Base-by-base conservation (phyloP, 2,329 filamentous ascomycete species). In the Alternaria angustiovoidea region DNA sequence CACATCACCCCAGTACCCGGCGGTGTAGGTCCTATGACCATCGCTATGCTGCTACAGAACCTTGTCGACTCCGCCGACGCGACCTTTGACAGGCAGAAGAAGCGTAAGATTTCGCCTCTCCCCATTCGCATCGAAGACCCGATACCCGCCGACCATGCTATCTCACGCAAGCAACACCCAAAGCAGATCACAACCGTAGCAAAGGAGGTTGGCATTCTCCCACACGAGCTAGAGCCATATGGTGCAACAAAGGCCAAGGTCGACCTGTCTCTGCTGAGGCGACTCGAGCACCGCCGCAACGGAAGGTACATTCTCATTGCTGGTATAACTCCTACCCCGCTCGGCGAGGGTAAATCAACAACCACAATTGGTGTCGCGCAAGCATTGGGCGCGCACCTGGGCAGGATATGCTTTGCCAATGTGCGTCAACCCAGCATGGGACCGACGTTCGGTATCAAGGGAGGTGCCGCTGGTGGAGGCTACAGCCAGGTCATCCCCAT, bases 401-500 rank as follows among this genome's bases (percentile, higher is more conserved):
- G 91, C 68, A 91, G 91, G 59, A 86, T 98, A 68, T 91, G 91
- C 3, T 98, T 99, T 79, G 95, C 95, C 80, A 98, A 99, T 77
- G 95, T 99, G 51, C 89, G 95, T 62, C 95, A 99, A 78, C 95
- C 95, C 51, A 97, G 93, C 72, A 95, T 98, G 82, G 95, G 95
- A 5, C 95, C 95, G 57, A 99, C 95, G 0, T 99, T 99, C 78
- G 95, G 95, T 74, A 98, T 99, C 86, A 99, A 99, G 85, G 95
- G 95, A 64, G 95, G 95, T 73, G 95, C 95, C 61, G 95, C 95
- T 57, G 95, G 95, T 73, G 95, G 95, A 79, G 95, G 95, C 39
- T 99, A 98, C 87, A 97, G 93, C 79, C 95, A 99, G 80, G 95
- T 99, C 75, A 98, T 99, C 72, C 95, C 95, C 60, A 99, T 99